Evolutionary conservation across 2,329 filamentous ascomycete genomes (phyloP), one percentile per base, ranked within the genome.

Genomic region (Hyphodiscus sp.): DNA sequence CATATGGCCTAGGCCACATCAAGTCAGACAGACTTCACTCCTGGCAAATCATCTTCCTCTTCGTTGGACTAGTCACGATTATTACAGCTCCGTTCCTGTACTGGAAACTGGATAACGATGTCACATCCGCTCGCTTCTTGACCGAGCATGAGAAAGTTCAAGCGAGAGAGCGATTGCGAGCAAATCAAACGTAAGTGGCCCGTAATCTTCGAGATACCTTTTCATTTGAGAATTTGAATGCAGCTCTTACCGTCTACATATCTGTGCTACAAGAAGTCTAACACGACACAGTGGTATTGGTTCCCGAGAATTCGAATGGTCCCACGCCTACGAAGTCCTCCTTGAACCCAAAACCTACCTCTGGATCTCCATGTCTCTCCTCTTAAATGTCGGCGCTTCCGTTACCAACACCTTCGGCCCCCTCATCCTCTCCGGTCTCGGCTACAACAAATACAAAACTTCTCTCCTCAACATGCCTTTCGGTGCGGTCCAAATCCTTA

Each of bases 381-480:
- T 82, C 19, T 76, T 85, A 49, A 87, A 86, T 63, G 76, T 85
- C n/a, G 81, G 81, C 1, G 80, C 82, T 1, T 73, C 74, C 11
- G 82, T 86, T 1, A 80, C 78, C 20, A 85, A 81, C 63, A 82
- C 78, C 1, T 87, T 87, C 54, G 83, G 83, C 0, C 82, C 83
- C 0, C 69, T 86, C 9, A 85, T 87, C 52, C 67, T 87, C 4
- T 71, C 71, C 8, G 81, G 81, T 0, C 73, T 87, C 1, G 81
- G 81, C 0, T 84, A 79, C 56, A 75, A 82, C 65, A 77, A 78
- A 51, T 80, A 76, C 66, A 71, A 62, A 2, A 80, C 81, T 0
- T 81, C 78, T 3, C 69, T 87, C 3, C 73, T 87, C 18, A 86
- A 84, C 63, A 86, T 87, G 58, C 84, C 84, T 0, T 86, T 86